Evolutionary conservation across 176 grass and related monocot genomes (phyloP).

Genomic region (Phoenix roebelenii): DNA sequence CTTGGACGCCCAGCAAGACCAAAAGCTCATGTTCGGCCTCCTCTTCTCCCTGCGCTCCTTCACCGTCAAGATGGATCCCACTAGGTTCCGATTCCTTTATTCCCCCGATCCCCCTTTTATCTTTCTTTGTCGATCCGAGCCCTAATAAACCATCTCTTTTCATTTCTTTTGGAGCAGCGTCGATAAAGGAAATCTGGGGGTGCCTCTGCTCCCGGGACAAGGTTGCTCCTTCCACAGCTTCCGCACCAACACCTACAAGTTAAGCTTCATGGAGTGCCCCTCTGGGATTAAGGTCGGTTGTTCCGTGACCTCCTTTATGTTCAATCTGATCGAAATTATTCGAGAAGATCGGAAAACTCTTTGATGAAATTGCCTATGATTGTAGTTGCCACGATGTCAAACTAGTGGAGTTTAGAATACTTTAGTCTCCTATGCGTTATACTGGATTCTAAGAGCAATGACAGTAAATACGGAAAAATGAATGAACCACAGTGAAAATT

Average conservation of each 20-base stretch:
- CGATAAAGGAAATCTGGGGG: conserved; percentile 74
- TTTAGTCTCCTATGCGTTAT: too few species aligned
- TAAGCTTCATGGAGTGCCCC: conserved; percentile 84
- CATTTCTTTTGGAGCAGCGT: conserved; percentile 22
- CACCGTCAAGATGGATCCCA: conserved; percentile 85
- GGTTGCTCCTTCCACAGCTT: conserved; percentile 87
- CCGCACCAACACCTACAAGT: conserved; percentile 82
- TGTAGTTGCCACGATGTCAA: too few species aligned
- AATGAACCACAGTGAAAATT: too few species aligned
- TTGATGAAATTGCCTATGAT: too few species aligned
- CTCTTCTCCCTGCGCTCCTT: conserved; percentile 93
- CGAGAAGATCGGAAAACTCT: too few species aligned
- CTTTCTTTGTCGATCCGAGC: conserved; percentile 1
- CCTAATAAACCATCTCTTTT: background rate
- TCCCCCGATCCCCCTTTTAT: background rate
- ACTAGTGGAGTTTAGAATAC: too few species aligned
- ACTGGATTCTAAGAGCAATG: too few species aligned
- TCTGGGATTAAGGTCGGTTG: conserved; percentile 74
- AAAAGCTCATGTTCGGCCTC: conserved; percentile 95
- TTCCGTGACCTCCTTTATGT: background rate
- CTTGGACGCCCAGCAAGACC: conserved; percentile 63
- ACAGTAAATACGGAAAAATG: too few species aligned
- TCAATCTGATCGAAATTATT: too few species aligned
- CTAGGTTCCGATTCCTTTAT: conserved; percentile 21
- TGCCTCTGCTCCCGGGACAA: conserved; percentile 66